phyloP scores from a whole-genome alignment of 176 grass and related monocot genomes.

The Paspalum vaginatum region DNA sequence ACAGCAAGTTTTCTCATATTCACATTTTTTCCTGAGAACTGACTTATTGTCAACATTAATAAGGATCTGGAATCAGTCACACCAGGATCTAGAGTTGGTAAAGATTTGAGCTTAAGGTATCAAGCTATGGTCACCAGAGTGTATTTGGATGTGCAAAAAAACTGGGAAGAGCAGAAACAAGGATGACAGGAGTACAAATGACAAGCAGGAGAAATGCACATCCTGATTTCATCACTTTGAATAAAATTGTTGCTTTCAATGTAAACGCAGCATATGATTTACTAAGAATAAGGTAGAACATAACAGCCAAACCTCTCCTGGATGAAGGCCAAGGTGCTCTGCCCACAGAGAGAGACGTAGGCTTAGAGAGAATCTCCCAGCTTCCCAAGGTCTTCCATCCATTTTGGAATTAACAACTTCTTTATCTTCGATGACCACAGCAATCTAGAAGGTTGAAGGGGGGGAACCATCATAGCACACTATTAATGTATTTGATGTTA shows the following conservation, averaged over 20 bases:
- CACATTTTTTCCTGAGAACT: not conserved
- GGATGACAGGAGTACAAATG: slow-evolving; percentile 2
- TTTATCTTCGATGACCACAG: slow-evolving; percentile 97
- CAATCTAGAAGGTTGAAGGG: slow-evolving; percentile 66
- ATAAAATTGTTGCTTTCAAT: not conserved
- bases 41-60: not conserved
- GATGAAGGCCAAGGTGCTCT: slow-evolving; percentile 93
- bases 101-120: not conserved
- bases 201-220: slow-evolving; percentile 12
- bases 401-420: slow-evolving; percentile 88
- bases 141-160: too few species aligned
- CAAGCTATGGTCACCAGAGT: too few species aligned
- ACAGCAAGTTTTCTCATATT: not conserved
- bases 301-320: slow-evolving; percentile 72
- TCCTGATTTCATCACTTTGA: slow-evolving; percentile 21
- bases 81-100: not conserved
- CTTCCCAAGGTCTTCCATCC: slow-evolving; percentile 96
- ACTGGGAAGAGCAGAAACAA: not conserved
- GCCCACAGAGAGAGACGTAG: slow-evolving; percentile 86
- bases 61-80: not conserved
- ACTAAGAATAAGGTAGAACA: slow-evolving; percentile 6
- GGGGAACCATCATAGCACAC: not conserved
- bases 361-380: slow-evolving; percentile 87
- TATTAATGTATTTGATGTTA: slow-evolving; percentile 6
- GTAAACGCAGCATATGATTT: not conserved